Base-by-base conservation (phyloP, 257 asterid genomes). In the Solanum stenotomum region DNA sequence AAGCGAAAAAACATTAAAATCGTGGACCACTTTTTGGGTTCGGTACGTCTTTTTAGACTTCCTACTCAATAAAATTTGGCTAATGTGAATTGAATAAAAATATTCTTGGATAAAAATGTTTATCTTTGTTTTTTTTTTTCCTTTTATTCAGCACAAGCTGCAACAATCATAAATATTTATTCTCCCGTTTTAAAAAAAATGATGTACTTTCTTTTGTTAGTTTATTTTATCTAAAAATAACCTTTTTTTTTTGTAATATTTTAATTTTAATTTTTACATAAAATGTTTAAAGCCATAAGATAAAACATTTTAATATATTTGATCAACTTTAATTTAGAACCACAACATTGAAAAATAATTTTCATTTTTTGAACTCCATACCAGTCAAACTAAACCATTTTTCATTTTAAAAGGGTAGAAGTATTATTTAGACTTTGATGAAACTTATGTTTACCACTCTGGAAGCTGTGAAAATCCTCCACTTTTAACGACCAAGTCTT, bases 21-120 rank as follows among this genome's bases (percentile, higher is more conserved):
- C 56, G 31, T 85, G 87, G 90, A 89, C 90, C 93, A 88, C 85
- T 34, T 87, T 88, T 79, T 83, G 38, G 38, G 25, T 79, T 77
- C 12, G 25, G 42, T 33, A 72, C 44, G 44, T 34, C 44, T 72
- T 33, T 72, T 35, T 74, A 25, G 84, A 78, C 84, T 78, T 78
- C 15, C 63, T n/a, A 2, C 6, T 63, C 71, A 56, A 56, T 56
- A 56, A 56, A 18, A 18, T 56, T 56, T 56, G 10, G 23, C 8
- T 52, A 52, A 52, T 18, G 10, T 56, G n/a, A 56, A 52, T 18
- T 18, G 65, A 56, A 56, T 18, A 49, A 49, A 49, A 49, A 49
- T 49, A 49, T 14, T 14, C 59, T 49, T 46, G 20, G 22, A 49
- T 18, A 56, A 56, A 56, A 56, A 7, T 18, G 22, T 56, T 56